Conservation (phyloP, 106 monocot species). For the Narthecium ossifragum region DNA sequence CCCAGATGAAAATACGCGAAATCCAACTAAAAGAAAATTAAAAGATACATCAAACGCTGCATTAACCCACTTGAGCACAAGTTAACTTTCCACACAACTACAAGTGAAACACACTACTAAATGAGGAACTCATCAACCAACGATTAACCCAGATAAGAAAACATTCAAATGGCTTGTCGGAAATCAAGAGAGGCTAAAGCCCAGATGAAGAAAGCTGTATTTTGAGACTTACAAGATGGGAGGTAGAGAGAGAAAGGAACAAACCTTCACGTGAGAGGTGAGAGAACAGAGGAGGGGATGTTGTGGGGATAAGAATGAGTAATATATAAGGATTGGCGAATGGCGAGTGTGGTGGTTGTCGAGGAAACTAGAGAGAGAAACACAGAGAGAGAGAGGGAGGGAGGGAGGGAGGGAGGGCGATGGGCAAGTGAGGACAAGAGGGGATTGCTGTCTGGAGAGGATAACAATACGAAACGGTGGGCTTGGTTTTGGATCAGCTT, state of each 20-base stretch:
- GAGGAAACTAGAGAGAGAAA: not conserved
- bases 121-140: not conserved
- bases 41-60: not conserved
- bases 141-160: not conserved
- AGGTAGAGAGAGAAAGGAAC: not conserved
- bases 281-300: not conserved
- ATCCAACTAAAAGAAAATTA: not conserved
- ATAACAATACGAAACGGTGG: not conserved
- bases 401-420: too few relatives aligned
- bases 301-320: not conserved
- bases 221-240: not conserved
- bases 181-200: not conserved
- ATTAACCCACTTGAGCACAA: too few relatives aligned
- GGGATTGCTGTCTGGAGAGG: not conserved
- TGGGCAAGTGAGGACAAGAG: not conserved
- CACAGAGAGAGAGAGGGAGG: not conserved
- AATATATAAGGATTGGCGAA: not conserved
- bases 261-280: not conserved
- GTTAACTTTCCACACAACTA: too few relatives aligned
- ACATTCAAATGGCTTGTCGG: not conserved
- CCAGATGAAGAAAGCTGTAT: not conserved
- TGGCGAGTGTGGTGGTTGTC: too few relatives aligned
- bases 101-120: too few relatives aligned
- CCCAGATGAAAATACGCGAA: not conserved
- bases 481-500: conserved; percentile 40